Conservation (phyloP, 2,329 filamentous ascomycete genomes). For the Onygena corvina region DNA sequence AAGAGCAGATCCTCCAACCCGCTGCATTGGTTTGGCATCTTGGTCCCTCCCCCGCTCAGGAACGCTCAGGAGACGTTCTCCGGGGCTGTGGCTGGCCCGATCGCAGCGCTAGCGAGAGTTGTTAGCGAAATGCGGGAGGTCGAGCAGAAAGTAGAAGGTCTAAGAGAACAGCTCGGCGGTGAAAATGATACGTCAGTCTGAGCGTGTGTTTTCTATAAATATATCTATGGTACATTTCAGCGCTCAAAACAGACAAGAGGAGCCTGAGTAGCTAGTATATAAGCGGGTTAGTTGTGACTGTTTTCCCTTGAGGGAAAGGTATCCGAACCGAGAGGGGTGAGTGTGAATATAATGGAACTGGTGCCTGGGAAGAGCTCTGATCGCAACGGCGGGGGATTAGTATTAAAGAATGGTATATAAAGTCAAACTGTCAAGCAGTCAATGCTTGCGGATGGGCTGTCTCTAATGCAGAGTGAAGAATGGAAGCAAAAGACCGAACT, state of each 20-base stretch:
- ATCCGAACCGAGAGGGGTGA: not conserved
- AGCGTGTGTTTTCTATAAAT: slow-evolving; percentile 1
- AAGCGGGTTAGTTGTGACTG: not conserved
- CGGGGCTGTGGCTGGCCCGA: slow-evolving; percentile 25
- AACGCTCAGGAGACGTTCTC: slow-evolving; percentile 35
- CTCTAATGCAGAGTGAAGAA: not conserved
- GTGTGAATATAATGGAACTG: not conserved
- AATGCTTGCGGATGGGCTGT: not conserved
- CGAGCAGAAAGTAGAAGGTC: slow-evolving; percentile 28
- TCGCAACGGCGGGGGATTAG: not conserved
- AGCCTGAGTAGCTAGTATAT: too few species aligned
- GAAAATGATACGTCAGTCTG: not conserved
- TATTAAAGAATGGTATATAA: not conserved
- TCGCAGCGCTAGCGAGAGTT: slow-evolving; percentile 30
- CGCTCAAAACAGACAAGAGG: too few species aligned
- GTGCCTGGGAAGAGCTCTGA: not conserved
- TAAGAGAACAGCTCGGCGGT: slow-evolving; percentile 3
- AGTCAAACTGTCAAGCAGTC: slow-evolving; percentile 2
- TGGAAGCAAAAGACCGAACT: not conserved
- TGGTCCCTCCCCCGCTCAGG: slow-evolving; percentile 35
- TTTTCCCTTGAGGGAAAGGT: slow-evolving; percentile 1
- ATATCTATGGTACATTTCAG: not conserved
- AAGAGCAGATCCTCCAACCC: slow-evolving; percentile 28
- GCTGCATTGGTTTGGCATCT: slow-evolving; percentile 39
- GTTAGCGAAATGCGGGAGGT: slow-evolving; percentile 31